Evolutionary conservation across 202 grass and related monocot species (phyloP).

Genomic region (Schoenoplectus tabernaemontani): DNA sequence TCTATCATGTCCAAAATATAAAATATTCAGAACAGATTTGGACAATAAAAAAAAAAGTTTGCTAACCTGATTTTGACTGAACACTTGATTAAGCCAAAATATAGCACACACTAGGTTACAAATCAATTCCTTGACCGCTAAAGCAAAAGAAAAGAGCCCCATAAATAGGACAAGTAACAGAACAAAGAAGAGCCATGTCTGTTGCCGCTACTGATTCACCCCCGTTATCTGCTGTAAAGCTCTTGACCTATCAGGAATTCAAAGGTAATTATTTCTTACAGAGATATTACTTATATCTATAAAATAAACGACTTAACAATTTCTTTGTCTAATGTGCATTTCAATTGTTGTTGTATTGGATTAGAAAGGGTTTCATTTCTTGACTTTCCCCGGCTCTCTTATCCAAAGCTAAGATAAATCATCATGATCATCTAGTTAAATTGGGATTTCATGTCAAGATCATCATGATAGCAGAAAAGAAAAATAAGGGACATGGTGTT

Average conservation of each 20-base stretch:
- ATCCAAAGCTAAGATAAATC: background rate
- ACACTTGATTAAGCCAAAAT: background rate
- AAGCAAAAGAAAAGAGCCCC: background rate
- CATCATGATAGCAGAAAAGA: background rate
- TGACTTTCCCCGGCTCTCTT: background rate
- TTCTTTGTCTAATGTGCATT: background rate
- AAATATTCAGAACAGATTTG: background rate
- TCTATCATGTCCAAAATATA: background rate
- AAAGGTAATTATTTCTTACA: constrained; percentile 2
- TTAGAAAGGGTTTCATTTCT: background rate
- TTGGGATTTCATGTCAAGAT: background rate
- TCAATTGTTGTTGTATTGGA: background rate
- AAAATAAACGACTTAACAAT: background rate
- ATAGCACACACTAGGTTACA: background rate
- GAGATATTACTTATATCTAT: background rate
- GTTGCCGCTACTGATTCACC: background rate
- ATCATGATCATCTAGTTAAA: background rate
- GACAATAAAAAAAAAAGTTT: background rate
- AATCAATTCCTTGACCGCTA: background rate
- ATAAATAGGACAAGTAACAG: background rate
- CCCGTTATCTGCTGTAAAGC: constrained; percentile 1
- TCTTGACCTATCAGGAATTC: constrained; percentile 11
- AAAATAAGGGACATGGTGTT: background rate
- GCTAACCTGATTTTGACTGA: background rate
- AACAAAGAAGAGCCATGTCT: background rate